Percentiles rank a stretch among this genome's conserved stretches.
Conservation (phyloP, 768 basidiomycete genomes). For the Cubamyces lactineus region DNA sequence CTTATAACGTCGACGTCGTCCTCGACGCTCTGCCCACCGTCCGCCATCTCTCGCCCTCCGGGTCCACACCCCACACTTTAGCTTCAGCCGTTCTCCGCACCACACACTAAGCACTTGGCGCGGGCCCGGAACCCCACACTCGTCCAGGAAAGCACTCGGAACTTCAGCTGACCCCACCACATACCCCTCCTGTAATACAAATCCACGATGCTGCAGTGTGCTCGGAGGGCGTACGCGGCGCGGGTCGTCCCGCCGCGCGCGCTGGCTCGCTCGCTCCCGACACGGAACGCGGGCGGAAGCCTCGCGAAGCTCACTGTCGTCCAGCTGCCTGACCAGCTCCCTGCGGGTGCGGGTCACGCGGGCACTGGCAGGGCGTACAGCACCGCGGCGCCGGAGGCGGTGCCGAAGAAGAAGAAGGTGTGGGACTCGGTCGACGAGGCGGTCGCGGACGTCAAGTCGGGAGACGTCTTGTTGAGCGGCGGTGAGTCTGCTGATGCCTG, state of each 20-base stretch:
- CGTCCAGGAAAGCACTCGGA: too few species aligned
- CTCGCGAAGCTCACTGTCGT: not conserved
- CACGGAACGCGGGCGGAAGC: slow-evolving; percentile 25
- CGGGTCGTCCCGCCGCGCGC: slow-evolving; percentile 18
- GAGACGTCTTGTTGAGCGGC: slow-evolving; percentile 77
- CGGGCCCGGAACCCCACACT: too few species aligned
- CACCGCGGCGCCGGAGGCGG: slow-evolving; percentile 31
- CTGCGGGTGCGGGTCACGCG: not conserved
- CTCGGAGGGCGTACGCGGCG: slow-evolving; percentile 13
- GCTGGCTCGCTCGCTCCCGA: slow-evolving; percentile 9
- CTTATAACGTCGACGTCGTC: not conserved
- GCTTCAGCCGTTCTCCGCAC: too few species aligned
- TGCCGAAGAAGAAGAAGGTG: slow-evolving; percentile 59
- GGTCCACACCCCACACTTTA: too few species aligned
- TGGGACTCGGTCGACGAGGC: slow-evolving; percentile 85
- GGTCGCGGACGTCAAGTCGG: slow-evolving; percentile 79
- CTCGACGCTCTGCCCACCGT: too few species aligned
- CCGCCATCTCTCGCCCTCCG: too few species aligned
- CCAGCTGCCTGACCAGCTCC: slow-evolving; percentile 2
- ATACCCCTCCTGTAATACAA: too few species aligned
- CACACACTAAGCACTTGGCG: too few species aligned
- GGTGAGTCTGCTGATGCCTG: slow-evolving; percentile 52
- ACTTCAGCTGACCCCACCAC: too few species aligned
- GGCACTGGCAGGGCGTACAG: slow-evolving; percentile 21
- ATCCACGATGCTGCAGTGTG: slow-evolving; percentile 18